Conservation (phyloP, 768 basidiomycete genomes). For the Lentinus tigrinus region DNA sequence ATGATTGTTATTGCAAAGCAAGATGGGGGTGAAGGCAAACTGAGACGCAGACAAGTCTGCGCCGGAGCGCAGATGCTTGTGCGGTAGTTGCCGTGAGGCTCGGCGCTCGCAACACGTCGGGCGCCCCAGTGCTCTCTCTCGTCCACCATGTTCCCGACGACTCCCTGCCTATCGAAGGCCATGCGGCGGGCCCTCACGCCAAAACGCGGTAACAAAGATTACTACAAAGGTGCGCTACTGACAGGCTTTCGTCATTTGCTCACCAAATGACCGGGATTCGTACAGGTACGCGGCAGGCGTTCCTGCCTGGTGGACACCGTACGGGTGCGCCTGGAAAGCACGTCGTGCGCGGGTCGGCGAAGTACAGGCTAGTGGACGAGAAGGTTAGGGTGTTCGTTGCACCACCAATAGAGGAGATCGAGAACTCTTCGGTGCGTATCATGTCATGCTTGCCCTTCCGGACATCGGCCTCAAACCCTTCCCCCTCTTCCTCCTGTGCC, state of each 20-base stretch:
- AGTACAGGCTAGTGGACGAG: constrained; percentile 80
- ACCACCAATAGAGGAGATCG: constrained; percentile 66
- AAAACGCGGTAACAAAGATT: constrained; percentile 93
- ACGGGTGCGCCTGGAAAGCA: constrained; percentile 90
- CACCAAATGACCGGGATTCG: not conserved
- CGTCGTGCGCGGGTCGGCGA: constrained; percentile 71
- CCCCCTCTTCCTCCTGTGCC: not conserved
- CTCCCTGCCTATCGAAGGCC: constrained; percentile 69
- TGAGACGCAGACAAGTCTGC: too few species aligned
- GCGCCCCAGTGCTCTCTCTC: too few species aligned
- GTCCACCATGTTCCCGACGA: constrained; percentile 62
- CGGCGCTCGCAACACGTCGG: too few species aligned
- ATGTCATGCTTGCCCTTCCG: not conserved
- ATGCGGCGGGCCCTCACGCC: constrained; percentile 79
- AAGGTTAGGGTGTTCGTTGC: constrained; percentile 84
- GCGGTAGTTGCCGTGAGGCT: too few species aligned
- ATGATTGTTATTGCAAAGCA: not conserved
- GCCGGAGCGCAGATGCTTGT: too few species aligned
- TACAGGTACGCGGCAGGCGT: constrained; percentile 79
- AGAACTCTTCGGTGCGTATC: constrained; percentile 51
- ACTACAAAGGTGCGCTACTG: constrained; percentile 88
- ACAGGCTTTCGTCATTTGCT: too few species aligned
- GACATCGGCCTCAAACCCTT: too few species aligned
- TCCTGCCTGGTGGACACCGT: constrained; percentile 78
- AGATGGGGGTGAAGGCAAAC: not conserved